These are phyloP conservation scores for Fusarium pseudograminearum DNA, from an alignment of 2,329 filamentous ascomycete species.

Conservation along the genomic window DNA sequence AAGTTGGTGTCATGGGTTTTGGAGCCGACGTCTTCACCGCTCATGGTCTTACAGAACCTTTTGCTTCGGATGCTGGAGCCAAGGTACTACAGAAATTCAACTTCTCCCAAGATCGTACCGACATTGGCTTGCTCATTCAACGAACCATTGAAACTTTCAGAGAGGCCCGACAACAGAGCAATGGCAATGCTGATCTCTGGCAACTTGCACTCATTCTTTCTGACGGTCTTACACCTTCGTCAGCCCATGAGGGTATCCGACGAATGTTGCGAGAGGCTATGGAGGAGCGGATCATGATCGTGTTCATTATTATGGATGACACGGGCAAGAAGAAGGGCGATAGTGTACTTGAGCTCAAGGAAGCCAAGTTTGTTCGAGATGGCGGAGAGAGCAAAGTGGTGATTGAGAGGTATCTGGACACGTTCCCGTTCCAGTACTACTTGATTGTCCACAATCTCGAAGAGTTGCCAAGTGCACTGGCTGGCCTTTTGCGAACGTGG, in stretches of 20 bases:
- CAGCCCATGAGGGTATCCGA: slow-evolving; percentile 84
- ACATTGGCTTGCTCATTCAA: slow-evolving; percentile 82
- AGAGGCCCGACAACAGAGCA: slow-evolving; percentile 74
- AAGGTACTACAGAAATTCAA: slow-evolving; percentile 85
- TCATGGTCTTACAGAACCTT: slow-evolving; percentile 85
- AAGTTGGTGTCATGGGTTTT: slow-evolving; percentile 92
- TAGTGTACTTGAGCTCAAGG: slow-evolving; percentile 88
- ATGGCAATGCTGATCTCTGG: slow-evolving; percentile 80
- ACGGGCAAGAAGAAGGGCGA: slow-evolving; percentile 61
- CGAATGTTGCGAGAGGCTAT: slow-evolving; percentile 86
- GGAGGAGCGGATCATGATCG: slow-evolving; percentile 96
- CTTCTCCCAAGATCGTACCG: slow-evolving; percentile 87
- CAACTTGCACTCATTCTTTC: slow-evolving; percentile 94
- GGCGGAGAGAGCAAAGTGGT: slow-evolving; percentile 74
- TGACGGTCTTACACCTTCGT: slow-evolving; percentile 88
- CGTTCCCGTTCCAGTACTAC: slow-evolving; percentile 97
- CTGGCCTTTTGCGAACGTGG: slow-evolving; percentile 92
- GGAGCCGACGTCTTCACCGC: slow-evolving; percentile 86
- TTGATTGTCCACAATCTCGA: slow-evolving; percentile 91
- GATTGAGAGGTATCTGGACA: slow-evolving; percentile 92
- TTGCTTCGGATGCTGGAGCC: slow-evolving; percentile 81
- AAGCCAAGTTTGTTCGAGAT: slow-evolving; percentile 83
- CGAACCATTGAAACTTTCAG: slow-evolving; percentile 86
- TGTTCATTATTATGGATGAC: slow-evolving; percentile 95
- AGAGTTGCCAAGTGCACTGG: slow-evolving; percentile 89